Base-by-base conservation (phyloP, 768 basidiomycete species). In the Dioszegia crocea region DNA sequence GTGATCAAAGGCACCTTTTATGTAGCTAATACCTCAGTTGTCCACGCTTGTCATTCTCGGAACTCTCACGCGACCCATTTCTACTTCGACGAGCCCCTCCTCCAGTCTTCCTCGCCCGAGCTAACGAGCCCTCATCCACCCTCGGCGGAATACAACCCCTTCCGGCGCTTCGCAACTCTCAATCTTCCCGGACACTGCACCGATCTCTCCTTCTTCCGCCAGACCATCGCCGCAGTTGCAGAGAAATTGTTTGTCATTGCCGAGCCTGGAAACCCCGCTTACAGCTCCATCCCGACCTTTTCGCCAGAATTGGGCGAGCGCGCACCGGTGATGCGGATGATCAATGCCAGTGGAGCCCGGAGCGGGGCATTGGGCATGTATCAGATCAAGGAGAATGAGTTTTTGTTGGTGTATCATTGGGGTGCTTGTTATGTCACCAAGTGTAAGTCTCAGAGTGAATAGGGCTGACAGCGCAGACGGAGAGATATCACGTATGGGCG, bases 361-460 rank as follows among this genome's bases (percentile, higher is more conserved):
- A 39, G 33, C 4, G 66, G 56, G 46, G 63, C 72, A 11, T 19
- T 74, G 58, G 65, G 50, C 6, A 74, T 74, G 72, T 71, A 66
- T 56, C 72, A 74, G 47, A 53, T 71, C 24, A 64, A 47, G n/a
- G 69, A 74, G 62, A 65, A 65, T 43, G 72, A 74, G 57, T 74
- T 74, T 57, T 38, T 69, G 46, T 51, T 74, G 57, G 69, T 63
- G 0, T 74, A 74, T 39, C 63, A 71, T 9, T 62, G 62, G 60
- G 72, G 72, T 6, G 69, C 65, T 8, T 74, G 69, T 59, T 71
- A 67, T 49, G 72, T 74, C 2, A 71, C 67, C 2, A 74, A 74
- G 38, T 69, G 69, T 73, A 46, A 57, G 71, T 61, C 21, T 56
- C 23, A 10, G 21, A 19, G 11, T 47, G 26, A 31, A 10, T n/a